These are phyloP conservation scores for Suhomyces guaymorum DNA, from an alignment of 1,139 yeast genomes.

Conservation along the genomic window DNA sequence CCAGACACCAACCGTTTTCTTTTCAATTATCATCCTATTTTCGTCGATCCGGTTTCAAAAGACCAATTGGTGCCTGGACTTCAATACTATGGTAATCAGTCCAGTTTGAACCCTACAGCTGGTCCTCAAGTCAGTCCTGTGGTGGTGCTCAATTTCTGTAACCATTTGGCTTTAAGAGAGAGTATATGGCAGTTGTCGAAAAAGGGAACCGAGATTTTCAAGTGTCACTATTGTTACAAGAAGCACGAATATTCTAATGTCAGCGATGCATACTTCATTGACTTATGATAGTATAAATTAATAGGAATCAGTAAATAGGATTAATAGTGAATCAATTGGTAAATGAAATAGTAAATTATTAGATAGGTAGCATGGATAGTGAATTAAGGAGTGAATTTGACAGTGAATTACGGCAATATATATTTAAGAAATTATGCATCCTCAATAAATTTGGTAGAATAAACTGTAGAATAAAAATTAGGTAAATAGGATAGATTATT, in stretches of 20 bases:
- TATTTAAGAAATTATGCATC: too few species aligned
- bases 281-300: too few species aligned
- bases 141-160: constrained; percentile 46
- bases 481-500: too few species aligned
- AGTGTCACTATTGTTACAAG: constrained; percentile 53
- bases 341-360: too few species aligned
- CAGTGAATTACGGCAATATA: too few species aligned
- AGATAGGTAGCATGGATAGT: not conserved
- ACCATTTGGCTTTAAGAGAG: constrained; percentile 47
- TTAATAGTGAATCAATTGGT: too few species aligned
- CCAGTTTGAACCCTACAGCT: constrained; percentile 10
- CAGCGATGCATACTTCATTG: constrained; percentile 47
- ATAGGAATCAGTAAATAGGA: too few species aligned
- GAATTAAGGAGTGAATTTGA: too few species aligned
- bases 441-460: too few species aligned
- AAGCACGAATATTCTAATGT: constrained; percentile 46
- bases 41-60: constrained; percentile 88
- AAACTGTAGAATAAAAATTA: too few species aligned
- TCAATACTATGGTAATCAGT: constrained; percentile 26
- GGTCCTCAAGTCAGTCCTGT: constrained; percentile 35
- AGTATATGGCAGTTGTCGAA: constrained; percentile 47
- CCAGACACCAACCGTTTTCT: constrained; percentile 44
- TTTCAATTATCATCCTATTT: constrained; percentile 73
- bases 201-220: constrained; percentile 44
- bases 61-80: constrained; percentile 57